Conservation (phyloP, 2,329 filamentous ascomycete genomes). For the Pestalotiopsis fici region DNA sequence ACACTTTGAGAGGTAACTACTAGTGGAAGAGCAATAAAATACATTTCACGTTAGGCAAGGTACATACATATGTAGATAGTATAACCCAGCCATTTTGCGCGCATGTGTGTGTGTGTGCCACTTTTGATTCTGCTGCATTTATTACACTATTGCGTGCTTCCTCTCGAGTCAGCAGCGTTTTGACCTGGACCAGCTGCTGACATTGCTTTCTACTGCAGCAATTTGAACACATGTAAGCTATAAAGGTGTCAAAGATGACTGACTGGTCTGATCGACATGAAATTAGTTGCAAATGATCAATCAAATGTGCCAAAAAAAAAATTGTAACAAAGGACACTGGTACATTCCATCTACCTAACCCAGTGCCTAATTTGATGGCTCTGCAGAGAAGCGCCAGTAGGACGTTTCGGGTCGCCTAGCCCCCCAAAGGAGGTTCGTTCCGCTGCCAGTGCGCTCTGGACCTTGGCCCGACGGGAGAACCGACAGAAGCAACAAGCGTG, state of each 20-base stretch:
- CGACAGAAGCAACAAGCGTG: not conserved
- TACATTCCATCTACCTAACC: not conserved
- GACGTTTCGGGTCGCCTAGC: not conserved
- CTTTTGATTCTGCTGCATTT: not conserved
- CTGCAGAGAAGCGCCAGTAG: not conserved
- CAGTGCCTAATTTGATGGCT: not conserved
- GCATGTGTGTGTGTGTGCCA: not conserved
- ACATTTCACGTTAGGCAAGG: too few relatives aligned
- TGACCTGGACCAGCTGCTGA: not conserved
- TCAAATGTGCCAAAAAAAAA: not conserved
- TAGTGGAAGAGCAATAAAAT: not conserved
- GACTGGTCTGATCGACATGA: too few relatives aligned
- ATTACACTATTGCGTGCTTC: not conserved
- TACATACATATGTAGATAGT: not conserved
- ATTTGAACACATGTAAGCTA: too few relatives aligned
- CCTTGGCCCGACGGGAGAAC: not conserved
- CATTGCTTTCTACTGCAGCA: not conserved
- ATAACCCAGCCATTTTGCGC: not conserved
- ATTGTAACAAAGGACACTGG: too few relatives aligned
- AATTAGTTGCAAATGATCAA: not conserved
- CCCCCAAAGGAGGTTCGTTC: not conserved
- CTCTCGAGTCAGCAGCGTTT: not conserved
- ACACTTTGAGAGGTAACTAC: not conserved
- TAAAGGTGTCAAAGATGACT: not conserved
- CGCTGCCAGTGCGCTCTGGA: not conserved